Base-by-base conservation (phyloP, 192 early-diverging fungal genomes). In the Coemansia sp. region DNA sequence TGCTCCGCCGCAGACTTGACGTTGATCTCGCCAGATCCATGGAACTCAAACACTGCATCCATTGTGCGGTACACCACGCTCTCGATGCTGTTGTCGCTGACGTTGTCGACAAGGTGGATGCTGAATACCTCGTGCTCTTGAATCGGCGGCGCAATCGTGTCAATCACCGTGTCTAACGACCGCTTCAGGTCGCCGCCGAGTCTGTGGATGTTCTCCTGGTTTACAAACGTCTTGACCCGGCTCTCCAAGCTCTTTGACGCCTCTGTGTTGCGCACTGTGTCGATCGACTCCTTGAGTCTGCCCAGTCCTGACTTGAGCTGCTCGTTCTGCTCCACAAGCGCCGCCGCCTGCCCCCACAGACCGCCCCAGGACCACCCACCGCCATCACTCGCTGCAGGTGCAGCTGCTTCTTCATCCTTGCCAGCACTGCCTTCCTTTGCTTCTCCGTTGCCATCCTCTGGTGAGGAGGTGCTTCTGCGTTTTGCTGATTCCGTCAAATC, bases 61-160 rank as follows among this genome's bases (percentile, higher is more conserved):
- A 82, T 72, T 23, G 74, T 77, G 44, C 75, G 70, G 56, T 70
- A 74, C 5, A 82, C 65, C 11, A 71, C 71, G 62, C 64, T 57
- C 50, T 80, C 77, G n/a, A 75, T 38, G 38, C 47, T 61, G 10
- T 23, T 54, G 58, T 74, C 68, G 33, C 59, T 23, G 33, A 77
- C 42, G 64, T 70, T 75, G 55, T 64, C 62, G 9, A 62, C 72
- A 62, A 78, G 55, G 14, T 62, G 68, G 30, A 82, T 69, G 34
- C 54, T 75, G 37, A 78, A 82, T 20, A 74, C 71, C 38, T 74
- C 75, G 55, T 82, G 72, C 45, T 78, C 75, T 22, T 64, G 67
- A 50, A 82, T 78, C 1, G 81, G 81, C 55, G 81, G 81, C 17
- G 81, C 81, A 23, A 82, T 70, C 5, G 74, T 74, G 57, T 82